phyloP scores from a whole-genome alignment of 1,284 basidiomycete species.

The Cryptococcus sp. region DNA sequence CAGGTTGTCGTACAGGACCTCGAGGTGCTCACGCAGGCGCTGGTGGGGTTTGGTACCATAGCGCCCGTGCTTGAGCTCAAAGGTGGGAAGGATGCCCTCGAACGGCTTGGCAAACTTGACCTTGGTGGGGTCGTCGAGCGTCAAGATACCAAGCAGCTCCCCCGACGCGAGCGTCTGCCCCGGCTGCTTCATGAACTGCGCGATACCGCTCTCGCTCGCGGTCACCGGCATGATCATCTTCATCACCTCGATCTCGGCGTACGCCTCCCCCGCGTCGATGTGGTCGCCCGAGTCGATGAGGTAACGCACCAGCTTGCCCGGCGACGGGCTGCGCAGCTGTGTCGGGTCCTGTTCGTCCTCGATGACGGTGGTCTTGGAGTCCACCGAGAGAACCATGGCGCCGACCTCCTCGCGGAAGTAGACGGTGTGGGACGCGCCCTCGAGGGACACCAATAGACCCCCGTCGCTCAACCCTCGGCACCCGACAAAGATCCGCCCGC shows the following conservation, averaged over 20 bases:
- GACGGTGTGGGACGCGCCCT: conserved; percentile 93
- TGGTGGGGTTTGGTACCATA: conserved; percentile 90
- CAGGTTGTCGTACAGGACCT: conserved; percentile 84
- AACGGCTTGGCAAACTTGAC: conserved; percentile 99
- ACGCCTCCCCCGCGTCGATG: conserved; percentile 90
- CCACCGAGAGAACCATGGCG: conserved; percentile 86
- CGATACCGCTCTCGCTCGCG: conserved; percentile 90
- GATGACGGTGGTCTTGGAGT: conserved; percentile 95
- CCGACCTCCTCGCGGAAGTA: conserved; percentile 99
- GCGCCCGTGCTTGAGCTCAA: conserved; percentile 76
- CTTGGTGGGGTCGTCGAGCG: conserved; percentile 91
- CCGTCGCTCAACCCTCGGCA: conserved; percentile 90
- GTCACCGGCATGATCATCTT: conserved; percentile 99
- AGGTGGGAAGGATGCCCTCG: conserved; percentile 81
- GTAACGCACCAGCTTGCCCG: conserved; percentile 93
- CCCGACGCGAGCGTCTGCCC: conserved; percentile 96
- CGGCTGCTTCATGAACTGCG: conserved; percentile 97
- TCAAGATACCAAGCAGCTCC: conserved; percentile 95
- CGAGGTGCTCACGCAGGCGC: conserved; percentile 70
- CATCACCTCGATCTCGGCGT: conserved; percentile 99
- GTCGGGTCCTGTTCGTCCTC: conserved; percentile 99
- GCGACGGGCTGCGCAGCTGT: conserved; percentile 90
- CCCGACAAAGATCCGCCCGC: conserved; percentile 84
- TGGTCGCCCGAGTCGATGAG: conserved; percentile 97
- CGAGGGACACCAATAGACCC: conserved; percentile 84